Evolutionary conservation across 2,329 filamentous ascomycete species (phyloP).

Genomic region (Tolypocladium tundrense): DNA sequence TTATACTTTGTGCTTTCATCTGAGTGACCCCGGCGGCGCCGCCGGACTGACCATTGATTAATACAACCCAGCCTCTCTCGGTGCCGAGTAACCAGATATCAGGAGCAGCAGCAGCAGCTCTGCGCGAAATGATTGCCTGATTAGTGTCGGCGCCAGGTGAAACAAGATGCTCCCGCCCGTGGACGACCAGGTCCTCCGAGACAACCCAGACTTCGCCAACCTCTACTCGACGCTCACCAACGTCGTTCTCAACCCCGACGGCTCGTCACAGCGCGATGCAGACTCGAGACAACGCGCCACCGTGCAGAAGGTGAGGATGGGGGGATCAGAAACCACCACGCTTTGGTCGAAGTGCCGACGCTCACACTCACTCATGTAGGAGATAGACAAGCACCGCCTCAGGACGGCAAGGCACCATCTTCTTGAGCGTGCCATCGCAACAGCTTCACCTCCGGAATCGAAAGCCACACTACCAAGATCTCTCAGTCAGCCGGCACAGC

Average conservation of each 20-base stretch:
- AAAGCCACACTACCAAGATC: constrained; percentile 4
- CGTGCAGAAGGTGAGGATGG: constrained; percentile 33
- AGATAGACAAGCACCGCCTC: constrained; percentile 38
- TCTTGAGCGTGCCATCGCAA: constrained; percentile 38
- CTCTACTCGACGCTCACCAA: constrained; percentile 46
- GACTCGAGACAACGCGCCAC: constrained; percentile 37
- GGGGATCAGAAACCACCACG: neutral
- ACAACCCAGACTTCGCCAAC: constrained; percentile 50
- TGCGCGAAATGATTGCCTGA: neutral
- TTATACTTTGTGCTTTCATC: neutral
- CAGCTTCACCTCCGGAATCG: constrained; percentile 24
- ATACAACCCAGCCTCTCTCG: neutral
- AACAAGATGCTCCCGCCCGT: constrained; percentile 46
- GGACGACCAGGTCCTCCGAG: constrained; percentile 40
- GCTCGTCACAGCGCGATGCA: constrained; percentile 44
- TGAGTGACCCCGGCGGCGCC: too few species aligned
- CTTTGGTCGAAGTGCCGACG: neutral
- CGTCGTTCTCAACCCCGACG: constrained; percentile 45
- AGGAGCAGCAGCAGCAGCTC: neutral
- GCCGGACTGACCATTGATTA: neutral
- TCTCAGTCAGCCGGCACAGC: neutral
- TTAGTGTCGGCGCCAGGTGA: neutral
- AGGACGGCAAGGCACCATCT: constrained; percentile 39
- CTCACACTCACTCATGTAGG: constrained; percentile 20
- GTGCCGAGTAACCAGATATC: neutral